Conservation (phyloP, 352 stramenopile species). For the Phytophthora pluvialis region DNA sequence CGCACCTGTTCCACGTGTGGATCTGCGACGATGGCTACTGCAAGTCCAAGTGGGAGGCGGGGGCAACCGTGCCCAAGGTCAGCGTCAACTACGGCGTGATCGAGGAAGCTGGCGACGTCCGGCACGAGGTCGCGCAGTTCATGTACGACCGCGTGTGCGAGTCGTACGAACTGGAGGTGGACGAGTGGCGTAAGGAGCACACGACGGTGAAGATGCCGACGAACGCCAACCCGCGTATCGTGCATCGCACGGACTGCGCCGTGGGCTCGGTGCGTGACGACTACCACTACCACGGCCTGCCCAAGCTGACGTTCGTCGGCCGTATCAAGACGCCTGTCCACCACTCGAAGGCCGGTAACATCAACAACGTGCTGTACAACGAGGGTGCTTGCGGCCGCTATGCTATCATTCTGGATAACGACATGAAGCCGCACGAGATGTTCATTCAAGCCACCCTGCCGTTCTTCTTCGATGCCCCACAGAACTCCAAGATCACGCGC, state of each 20-base stretch:
- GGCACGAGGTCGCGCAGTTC: slow-evolving; percentile 76
- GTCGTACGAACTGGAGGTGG: slow-evolving; percentile 70
- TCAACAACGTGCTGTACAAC: slow-evolving; percentile 87
- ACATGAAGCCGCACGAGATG: slow-evolving; percentile 86
- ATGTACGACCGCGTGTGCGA: slow-evolving; percentile 80
- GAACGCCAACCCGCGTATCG: slow-evolving; percentile 48
- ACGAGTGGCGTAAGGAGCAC: slow-evolving; percentile 78
- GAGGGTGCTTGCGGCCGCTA: slow-evolving; percentile 73
- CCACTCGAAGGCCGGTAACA: slow-evolving; percentile 82
- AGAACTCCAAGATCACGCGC: slow-evolving; percentile 71
- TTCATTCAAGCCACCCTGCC: slow-evolving; percentile 74
- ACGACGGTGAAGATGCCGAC: slow-evolving; percentile 75
- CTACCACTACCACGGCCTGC: slow-evolving; percentile 68
- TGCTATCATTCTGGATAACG: slow-evolving; percentile 82
- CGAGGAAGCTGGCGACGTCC: slow-evolving; percentile 74
- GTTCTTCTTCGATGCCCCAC: slow-evolving; percentile 73
- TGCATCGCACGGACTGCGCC: slow-evolving; percentile 57
- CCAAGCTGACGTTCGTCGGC: slow-evolving; percentile 67
- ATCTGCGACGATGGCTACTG: slow-evolving; percentile 83
- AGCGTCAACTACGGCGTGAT: slow-evolving; percentile 71
- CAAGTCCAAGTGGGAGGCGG: slow-evolving; percentile 68
- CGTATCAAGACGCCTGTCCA: slow-evolving; percentile 76
- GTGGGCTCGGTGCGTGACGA: slow-evolving; percentile 75
- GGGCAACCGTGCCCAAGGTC: slow-evolving; percentile 57
- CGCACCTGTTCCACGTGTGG: slow-evolving; percentile 72